phyloP scores from a whole-genome alignment of 2,329 filamentous ascomycete genomes.

The Cercospora nicotianae region DNA sequence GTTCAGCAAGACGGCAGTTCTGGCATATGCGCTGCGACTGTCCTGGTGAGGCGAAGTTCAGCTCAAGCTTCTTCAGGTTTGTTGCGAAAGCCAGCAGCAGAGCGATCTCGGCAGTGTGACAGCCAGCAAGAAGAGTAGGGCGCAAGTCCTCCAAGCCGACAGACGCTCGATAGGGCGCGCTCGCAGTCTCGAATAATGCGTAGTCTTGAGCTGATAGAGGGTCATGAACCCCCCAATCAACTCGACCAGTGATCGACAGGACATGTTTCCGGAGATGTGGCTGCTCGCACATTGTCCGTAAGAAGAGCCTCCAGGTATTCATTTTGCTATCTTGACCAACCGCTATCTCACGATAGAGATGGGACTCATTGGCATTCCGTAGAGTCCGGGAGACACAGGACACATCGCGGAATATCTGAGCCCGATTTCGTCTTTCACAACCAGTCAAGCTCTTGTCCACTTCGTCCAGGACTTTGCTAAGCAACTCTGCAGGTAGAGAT shows the following conservation, averaged over 20 bases:
- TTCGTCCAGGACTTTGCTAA: background rate
- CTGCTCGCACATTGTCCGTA: background rate
- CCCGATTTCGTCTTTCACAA: background rate
- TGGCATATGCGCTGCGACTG: background rate
- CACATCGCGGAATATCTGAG: background rate
- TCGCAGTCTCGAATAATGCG: background rate
- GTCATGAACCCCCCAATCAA: rapidly evolving
- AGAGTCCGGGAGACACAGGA: background rate
- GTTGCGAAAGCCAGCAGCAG: background rate
- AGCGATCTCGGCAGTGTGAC: background rate
- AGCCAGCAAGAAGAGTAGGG: background rate
- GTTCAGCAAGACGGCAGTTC: background rate
- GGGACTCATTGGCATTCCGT: background rate
- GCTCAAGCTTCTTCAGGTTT: background rate
- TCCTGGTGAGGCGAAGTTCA: background rate
- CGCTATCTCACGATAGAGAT: background rate
- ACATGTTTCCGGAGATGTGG: background rate
- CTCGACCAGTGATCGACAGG: background rate
- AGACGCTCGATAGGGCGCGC: too few species aligned
- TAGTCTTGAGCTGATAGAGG: background rate
- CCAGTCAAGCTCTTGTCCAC: background rate
- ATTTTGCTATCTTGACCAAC: background rate
- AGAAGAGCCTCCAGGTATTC: background rate
- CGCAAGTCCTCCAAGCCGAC: background rate
- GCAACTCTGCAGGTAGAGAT: background rate